Base-by-base conservation (phyloP, 768 basidiomycete genomes). In the Auricularia sp. region DNA sequence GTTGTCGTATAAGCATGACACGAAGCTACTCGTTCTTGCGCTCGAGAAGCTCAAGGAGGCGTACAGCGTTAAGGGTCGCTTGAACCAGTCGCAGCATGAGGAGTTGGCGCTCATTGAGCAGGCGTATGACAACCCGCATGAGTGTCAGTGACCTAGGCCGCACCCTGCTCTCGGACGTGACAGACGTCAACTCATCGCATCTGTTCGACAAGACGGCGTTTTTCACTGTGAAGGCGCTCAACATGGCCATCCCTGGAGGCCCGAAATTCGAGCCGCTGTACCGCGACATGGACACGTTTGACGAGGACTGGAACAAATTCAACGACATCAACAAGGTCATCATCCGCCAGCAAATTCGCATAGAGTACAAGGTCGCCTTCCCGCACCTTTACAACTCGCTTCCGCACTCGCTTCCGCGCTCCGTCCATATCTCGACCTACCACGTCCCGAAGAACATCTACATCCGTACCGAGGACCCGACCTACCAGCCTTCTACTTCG, bases 251-350 rank as follows among this genome's bases (percentile, higher is more conserved):
- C 69, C 97, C 97, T 0, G 97, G 96, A 64, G 97, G 97, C 60
- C 97, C 97, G 1, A 97, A 98, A 74, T 99, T 98, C 67, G 97
- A 99, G 79, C 97, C 96, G 16, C 79, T 99, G 34, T 93, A 93
- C 75, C 85, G 96, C 61, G 97, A 99, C 71, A 93, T 95, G 88
- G 97, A 98, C 71, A 81, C 88, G 12, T 98, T 93, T 69, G 97
- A 99, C 72, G 97, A 98, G 73, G 97, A 99, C 72, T 97, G 94
- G 94, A 97, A 97, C 74, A 93, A 97, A 74, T 99, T 99, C 72
- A 99, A 99, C 73, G 97, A 99, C 72, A 97, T 98, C 76, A 95
- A 97, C 79, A 99, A 99, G 76, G 90, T 99, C 71, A 96, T 99
- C 75, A 98, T 99, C 69, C 94, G 97, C 23, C 94, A 98, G 72